Conservation (phyloP, 176 grass and related monocot species). For the Oryza rufipogon region DNA sequence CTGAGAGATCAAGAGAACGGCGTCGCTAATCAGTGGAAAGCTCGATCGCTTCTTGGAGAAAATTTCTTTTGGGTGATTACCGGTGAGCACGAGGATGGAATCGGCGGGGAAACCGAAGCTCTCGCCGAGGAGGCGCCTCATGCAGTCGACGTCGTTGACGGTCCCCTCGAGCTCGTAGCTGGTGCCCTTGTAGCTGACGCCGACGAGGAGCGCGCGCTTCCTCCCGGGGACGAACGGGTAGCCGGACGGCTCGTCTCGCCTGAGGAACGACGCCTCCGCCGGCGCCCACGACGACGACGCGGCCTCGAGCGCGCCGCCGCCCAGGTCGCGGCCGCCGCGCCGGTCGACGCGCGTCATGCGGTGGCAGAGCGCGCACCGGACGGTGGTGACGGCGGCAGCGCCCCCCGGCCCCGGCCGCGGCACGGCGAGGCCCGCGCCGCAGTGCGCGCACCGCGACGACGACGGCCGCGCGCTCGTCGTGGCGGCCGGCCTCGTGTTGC, state of each 20-base stretch:
- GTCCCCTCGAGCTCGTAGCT: conserved; percentile 75
- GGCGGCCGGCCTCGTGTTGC: conserved; percentile 24
- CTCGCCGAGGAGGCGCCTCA: conserved; percentile 60
- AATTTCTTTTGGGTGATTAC: not conserved
- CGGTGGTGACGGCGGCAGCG: not conserved
- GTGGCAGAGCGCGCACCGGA: conserved; percentile 59
- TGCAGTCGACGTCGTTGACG: conserved; percentile 71
- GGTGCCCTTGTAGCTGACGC: conserved; percentile 62
- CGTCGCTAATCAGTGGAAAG: no score
- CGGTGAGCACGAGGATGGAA: conserved; percentile 71
- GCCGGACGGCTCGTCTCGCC: conserved; percentile 32
- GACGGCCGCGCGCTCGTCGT: conserved; percentile 34
- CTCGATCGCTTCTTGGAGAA: not conserved
- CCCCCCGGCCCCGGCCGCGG: not conserved
- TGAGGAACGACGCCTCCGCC: not conserved
- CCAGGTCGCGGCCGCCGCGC: conserved; percentile 33
- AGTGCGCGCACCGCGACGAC: conserved; percentile 51
- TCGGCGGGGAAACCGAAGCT: conserved; percentile 64
- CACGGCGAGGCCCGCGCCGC: conserved; percentile 39
- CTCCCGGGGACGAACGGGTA: conserved; percentile 51
- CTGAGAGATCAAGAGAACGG: not conserved
- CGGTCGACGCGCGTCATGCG: conserved; percentile 37
- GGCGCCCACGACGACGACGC: not conserved
- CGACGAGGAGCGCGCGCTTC: conserved; percentile 88
- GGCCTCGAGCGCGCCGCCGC: not conserved